Evolutionary conservation across 768 basidiomycete species (phyloP).

Genomic region (Rhizopogon rudus): DNA sequence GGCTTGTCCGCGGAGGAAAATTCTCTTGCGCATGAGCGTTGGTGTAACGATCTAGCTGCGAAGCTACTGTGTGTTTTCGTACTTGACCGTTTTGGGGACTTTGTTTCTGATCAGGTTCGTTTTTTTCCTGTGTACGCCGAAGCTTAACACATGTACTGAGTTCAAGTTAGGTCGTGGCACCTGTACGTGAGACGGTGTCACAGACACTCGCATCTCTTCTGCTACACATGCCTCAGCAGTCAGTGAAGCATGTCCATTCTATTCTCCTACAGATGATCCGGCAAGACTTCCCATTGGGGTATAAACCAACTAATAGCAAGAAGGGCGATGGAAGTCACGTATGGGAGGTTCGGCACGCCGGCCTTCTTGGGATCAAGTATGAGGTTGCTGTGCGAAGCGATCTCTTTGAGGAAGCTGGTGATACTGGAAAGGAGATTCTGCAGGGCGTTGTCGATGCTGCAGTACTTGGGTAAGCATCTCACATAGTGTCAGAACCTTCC

Average conservation of each 20-base stretch:
- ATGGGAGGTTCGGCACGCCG: conserved; percentile 99
- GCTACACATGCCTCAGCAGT: conserved; percentile 80
- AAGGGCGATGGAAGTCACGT: conserved; percentile 52
- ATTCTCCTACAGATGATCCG: conserved; percentile 91
- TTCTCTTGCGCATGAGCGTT: conserved; percentile 65
- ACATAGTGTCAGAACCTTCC: too few relatives aligned
- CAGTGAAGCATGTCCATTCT: conserved; percentile 73
- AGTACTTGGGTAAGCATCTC: conserved; percentile 69
- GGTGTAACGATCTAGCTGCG: conserved; percentile 87
- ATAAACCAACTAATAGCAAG: conserved; percentile 27
- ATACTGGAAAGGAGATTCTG: conserved; percentile 54
- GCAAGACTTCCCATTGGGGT: conserved; percentile 64
- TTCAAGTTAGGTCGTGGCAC: conserved; percentile 72
- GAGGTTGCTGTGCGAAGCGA: conserved; percentile 93
- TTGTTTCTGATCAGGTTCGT: conserved; percentile 82
- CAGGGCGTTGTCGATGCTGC: conserved; percentile 86
- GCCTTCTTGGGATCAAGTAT: conserved; percentile 94
- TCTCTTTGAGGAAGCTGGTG: conserved; percentile 48
- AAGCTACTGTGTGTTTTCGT: conserved; percentile 87
- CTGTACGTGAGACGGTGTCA: conserved; percentile 93
- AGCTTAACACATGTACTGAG: conserved; percentile 1
- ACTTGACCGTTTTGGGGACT: conserved; percentile 97
- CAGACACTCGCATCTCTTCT: conserved; percentile 90
- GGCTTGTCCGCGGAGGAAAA: conserved; percentile 53
- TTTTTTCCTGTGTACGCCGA: neutral